These are phyloP conservation scores for Ascochyta clinopodiicola DNA, from an alignment of 2,329 filamentous ascomycete genomes.

Conservation along the genomic window DNA sequence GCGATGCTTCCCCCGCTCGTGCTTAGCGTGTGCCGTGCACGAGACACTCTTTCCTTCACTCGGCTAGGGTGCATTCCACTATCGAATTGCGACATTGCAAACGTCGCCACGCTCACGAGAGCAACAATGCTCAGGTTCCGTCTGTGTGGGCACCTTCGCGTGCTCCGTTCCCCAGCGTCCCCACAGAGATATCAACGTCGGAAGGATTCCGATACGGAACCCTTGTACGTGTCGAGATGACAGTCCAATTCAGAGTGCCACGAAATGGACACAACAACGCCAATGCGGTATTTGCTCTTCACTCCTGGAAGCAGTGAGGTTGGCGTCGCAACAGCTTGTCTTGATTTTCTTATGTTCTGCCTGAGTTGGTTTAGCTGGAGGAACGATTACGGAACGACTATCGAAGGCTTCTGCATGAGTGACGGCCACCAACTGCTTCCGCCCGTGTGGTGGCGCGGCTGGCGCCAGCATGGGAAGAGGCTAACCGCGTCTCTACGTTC, in stretches of 20 bases:
- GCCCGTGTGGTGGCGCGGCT: constrained; percentile 15
- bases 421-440: constrained; percentile 14
- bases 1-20: constrained; percentile 11
- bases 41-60: constrained; percentile 7
- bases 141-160: constrained; percentile 4
- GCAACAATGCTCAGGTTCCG: constrained; percentile 1
- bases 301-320: neutral
- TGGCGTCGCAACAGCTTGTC: constrained; percentile 10
- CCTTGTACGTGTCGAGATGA: constrained; percentile 10
- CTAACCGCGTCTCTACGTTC: neutral
- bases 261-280: neutral
- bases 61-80: constrained; percentile 1
- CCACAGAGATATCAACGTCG: constrained; percentile 15
- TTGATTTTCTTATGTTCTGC: constrained; percentile 14
- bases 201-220: neutral
- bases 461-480: constrained; percentile 4
- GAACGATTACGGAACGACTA: constrained; percentile 16
- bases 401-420: constrained; percentile 15
- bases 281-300: constrained; percentile 12
- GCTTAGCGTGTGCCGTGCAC: constrained; percentile 1
- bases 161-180: constrained; percentile 13
- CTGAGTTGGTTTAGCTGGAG: constrained; percentile 4
- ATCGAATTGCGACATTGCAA: constrained; percentile 9
- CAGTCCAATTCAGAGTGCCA: neutral
- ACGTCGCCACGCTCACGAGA: constrained; percentile 9